Percentiles rank a stretch among this genome's conserved stretches.
Evolutionary conservation across 495 filamentous ascomycete genomes (phyloP).

Genomic region (Penicillium psychrofluorescens): DNA sequence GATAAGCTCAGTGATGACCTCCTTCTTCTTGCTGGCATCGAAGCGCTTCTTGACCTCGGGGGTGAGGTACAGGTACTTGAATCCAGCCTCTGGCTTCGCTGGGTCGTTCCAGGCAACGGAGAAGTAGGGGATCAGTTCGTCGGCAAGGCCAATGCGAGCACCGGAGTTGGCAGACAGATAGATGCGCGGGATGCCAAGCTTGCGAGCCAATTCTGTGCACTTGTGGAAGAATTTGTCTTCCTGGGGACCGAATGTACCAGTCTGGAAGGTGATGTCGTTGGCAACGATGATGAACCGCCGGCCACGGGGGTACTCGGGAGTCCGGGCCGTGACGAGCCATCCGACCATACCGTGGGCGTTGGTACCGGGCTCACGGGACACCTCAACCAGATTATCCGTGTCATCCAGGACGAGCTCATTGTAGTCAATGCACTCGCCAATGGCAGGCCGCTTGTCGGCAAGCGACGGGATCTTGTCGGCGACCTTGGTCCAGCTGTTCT

Average conservation of each 20-base stretch:
- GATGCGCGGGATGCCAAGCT: constrained; percentile 89
- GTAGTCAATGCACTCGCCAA: constrained; percentile 92
- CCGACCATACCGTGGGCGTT: constrained; percentile 98
- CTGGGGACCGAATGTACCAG: constrained; percentile 90
- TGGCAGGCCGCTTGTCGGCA: constrained; percentile 70
- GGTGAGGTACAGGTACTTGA: constrained; percentile 97
- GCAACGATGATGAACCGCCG: constrained; percentile 91
- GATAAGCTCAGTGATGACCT: constrained; percentile 84
- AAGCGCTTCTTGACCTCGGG: constrained; percentile 82
- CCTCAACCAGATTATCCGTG: constrained; percentile 82
- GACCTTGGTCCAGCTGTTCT: constrained; percentile 83
- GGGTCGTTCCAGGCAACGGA: constrained; percentile 92
- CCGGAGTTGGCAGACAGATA: constrained; percentile 99
- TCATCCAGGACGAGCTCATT: constrained; percentile 92
- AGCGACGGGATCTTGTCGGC: constrained; percentile 63
- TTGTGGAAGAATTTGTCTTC: constrained; percentile 99
- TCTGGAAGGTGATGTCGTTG: constrained; percentile 99
- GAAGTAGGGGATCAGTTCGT: constrained; percentile 95
- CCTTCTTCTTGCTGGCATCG: constrained; percentile 69
- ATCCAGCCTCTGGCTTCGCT: constrained; percentile 77
- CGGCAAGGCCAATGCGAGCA: constrained; percentile 93
- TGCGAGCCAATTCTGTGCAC: constrained; percentile 91
- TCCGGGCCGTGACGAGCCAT: constrained; percentile 93
- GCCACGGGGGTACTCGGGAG: constrained; percentile 93
- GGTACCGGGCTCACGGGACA: constrained; percentile 86